Evolutionary conservation across 1,139 yeast species (phyloP).

Genomic region (Oligophagozyma castellii): DNA sequence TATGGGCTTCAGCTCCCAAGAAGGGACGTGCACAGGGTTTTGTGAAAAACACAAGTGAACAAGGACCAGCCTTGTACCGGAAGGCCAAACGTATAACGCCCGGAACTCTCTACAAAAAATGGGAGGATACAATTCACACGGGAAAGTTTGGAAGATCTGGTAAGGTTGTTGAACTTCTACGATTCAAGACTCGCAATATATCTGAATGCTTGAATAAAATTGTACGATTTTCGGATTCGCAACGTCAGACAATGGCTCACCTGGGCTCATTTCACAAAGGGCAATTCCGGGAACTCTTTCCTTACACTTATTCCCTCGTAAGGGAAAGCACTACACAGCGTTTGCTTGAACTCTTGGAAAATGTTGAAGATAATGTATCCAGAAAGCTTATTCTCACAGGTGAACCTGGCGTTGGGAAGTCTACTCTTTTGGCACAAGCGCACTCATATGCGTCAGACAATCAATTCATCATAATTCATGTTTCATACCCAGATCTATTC

Average conservation of each 20-base stretch:
- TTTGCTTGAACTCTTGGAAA: constrained; percentile 9
- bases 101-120: constrained; percentile 20
- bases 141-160: constrained; percentile 16
- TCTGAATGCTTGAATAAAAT: constrained; percentile 10
- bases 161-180: constrained; percentile 12
- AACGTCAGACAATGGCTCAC: constrained; percentile 16
- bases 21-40: constrained; percentile 21
- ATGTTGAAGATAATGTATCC: constrained; percentile 26
- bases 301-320: constrained; percentile 42
- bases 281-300: constrained; percentile 52
- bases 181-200: constrained; percentile 11
- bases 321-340: constrained; percentile 24
- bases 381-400: constrained; percentile 56
- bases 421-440: constrained; percentile 58
- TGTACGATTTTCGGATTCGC: constrained; percentile 12
- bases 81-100: constrained; percentile 16
- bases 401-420: constrained; percentile 67
- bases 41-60: constrained; percentile 12
- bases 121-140: constrained; percentile 20
- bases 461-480: constrained; percentile 48
- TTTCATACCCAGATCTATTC: constrained; percentile 49
- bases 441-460: constrained; percentile 42
- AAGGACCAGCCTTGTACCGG: constrained; percentile 9
- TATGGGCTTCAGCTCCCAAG: too few species aligned
- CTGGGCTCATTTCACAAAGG: constrained; percentile 48